A percentile compares a stretch with the other conserved stretches of the same genome.
phyloP scores from a whole-genome alignment of 2,329 filamentous ascomycete species.

The Ophiostoma angusticollis region DNA sequence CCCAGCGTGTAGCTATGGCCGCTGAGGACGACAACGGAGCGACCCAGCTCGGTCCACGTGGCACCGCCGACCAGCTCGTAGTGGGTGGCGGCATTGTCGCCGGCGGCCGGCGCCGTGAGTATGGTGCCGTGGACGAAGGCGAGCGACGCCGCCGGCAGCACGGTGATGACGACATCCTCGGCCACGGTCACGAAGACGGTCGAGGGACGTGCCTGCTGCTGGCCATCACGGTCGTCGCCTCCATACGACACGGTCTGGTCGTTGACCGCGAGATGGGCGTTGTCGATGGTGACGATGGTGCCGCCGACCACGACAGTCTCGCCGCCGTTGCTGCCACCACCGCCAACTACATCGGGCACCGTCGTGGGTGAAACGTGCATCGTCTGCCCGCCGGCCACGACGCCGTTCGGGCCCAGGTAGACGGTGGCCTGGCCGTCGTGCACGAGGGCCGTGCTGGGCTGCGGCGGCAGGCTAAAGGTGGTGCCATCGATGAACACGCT shows the following conservation, averaged over 20 bases:
- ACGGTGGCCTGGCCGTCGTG: constrained; percentile 22
- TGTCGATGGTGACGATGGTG: constrained; percentile 30
- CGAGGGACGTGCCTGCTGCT: no score
- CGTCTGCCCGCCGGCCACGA: constrained; percentile 24
- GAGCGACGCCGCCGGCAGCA: constrained; percentile 19
- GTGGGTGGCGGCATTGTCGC: constrained; percentile 26
- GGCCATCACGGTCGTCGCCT: constrained; percentile 19
- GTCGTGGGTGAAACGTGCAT: constrained; percentile 21
- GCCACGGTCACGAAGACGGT: constrained; percentile 33
- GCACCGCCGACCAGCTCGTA: constrained; percentile 39
- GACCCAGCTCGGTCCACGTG: constrained; percentile 37
- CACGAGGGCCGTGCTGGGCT: constrained; percentile 24
- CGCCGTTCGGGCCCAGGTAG: constrained; percentile 21
- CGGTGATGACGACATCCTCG: constrained; percentile 39
- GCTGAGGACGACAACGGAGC: constrained; percentile 35
- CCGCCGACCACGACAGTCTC: constrained; percentile 36
- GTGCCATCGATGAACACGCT: constrained; percentile 30
- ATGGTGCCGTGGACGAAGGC: constrained; percentile 28
- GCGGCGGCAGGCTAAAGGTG: constrained; percentile 28
- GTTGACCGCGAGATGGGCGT: constrained; percentile 30
- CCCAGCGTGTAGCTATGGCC: constrained; percentile 40
- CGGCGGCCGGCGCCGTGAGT: constrained; percentile 27
- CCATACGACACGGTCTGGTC: constrained; percentile 33
- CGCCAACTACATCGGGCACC: constrained; percentile 14
- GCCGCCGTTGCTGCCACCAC: constrained; percentile 14